phyloP scores from a whole-genome alignment of 129 eudicot genomes.

The Ambrosia artemisiifolia region DNA sequence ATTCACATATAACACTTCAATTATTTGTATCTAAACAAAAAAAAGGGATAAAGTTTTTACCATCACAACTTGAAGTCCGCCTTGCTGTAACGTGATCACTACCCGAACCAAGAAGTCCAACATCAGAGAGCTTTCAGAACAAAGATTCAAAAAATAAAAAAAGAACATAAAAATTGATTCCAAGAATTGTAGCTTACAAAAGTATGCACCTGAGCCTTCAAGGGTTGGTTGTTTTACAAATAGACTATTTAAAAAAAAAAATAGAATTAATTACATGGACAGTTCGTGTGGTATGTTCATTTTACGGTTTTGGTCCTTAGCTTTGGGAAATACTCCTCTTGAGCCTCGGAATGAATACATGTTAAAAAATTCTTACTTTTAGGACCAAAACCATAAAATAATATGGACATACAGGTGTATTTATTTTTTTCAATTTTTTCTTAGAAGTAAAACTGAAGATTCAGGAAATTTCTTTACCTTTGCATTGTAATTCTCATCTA shows the following conservation, averaged over 20 bases:
- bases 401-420: too few relatives aligned
- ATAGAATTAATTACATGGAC: too few relatives aligned
- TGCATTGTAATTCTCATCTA: conserved; percentile 77
- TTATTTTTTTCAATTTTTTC: too few relatives aligned
- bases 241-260: neutral
- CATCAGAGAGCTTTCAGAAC: conserved; percentile 55
- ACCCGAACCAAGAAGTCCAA: conserved; percentile 54
- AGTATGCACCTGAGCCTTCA: too few relatives aligned
- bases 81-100: conserved; percentile 33
- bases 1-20: neutral
- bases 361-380: too few relatives aligned
- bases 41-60: conserved; percentile 27
- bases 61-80: conserved; percentile 39
- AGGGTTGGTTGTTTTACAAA: too few relatives aligned
- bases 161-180: neutral
- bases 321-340: too few relatives aligned
- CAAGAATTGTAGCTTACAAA: neutral
- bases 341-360: too few relatives aligned
- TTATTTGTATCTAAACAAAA: neutral
- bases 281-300: too few relatives aligned
- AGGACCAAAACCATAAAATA: too few relatives aligned
- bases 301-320: too few relatives aligned
- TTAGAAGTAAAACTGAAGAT: neutral
- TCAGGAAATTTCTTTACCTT: conserved; percentile 40
- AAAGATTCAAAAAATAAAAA: neutral